Evolutionary conservation across 1,284 basidiomycete species (phyloP).

Genomic region (Fomitopsis pinicola): DNA sequence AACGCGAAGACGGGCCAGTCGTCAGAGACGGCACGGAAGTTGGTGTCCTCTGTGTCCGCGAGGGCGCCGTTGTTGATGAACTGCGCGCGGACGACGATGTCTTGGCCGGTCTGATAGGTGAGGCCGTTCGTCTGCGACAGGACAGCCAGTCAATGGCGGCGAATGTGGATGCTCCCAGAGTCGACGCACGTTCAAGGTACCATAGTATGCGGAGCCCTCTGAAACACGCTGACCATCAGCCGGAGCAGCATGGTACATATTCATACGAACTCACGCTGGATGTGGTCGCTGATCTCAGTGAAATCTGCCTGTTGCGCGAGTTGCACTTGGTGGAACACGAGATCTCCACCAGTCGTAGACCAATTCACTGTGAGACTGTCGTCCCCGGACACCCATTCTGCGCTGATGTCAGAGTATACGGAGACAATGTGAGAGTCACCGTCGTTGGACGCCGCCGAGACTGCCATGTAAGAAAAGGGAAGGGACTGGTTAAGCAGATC

Average conservation of each 20-base stretch:
- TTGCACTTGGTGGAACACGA: constrained; percentile 57
- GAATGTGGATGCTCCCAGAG: background rate
- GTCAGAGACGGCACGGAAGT: constrained; percentile 28
- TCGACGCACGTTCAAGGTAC: constrained; percentile 40
- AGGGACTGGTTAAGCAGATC: constrained; percentile 57
- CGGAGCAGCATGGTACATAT: background rate
- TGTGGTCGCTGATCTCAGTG: constrained; percentile 52
- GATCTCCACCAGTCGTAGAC: constrained; percentile 42
- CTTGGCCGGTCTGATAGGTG: constrained; percentile 51
- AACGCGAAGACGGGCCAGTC: constrained; percentile 28
- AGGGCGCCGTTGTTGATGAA: constrained; percentile 30
- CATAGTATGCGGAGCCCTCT: constrained; percentile 66
- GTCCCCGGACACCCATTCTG: constrained; percentile 64
- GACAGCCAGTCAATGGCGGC: background rate
- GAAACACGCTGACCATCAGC: background rate
- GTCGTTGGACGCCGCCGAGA: constrained; percentile 51
- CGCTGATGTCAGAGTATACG: constrained; percentile 62
- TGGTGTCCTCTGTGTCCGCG: constrained; percentile 27
- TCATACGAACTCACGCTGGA: constrained; percentile 42
- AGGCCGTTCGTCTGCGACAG: constrained; percentile 35
- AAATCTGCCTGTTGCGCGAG: constrained; percentile 43
- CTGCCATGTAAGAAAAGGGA: constrained; percentile 56
- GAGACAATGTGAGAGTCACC: constrained; percentile 50
- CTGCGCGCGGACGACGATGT: constrained; percentile 23
- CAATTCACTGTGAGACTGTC: constrained; percentile 49